Evolutionary conservation across 164 flowering plant genomes (phyloP), one percentile per base, ranked within the genome.

Genomic region (Pachysandra terminalis): DNA sequence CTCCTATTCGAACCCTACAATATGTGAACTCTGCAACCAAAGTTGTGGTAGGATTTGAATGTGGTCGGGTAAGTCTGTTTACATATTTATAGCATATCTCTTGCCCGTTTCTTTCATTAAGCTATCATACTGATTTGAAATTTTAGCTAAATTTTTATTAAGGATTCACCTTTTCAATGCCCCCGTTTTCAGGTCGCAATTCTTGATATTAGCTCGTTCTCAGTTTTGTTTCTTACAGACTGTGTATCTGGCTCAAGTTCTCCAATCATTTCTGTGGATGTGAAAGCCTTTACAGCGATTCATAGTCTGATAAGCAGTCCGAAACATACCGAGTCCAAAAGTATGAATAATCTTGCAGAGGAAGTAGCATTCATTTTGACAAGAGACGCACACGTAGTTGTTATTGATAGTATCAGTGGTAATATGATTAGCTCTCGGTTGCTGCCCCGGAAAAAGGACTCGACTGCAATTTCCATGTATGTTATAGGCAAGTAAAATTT

Each of bases 11-110:
- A 49, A 67, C 71, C 56, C 73, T 94, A 62, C 75, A 79, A 35
- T 85, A 74, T 77, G 63, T 70, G 60, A 68, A 75, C 51, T 82
- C 69, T 79, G 97, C 93, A 57, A 74, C 77, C 61, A 86, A 77
- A 76, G 89, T 88, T 80, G 89, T 83, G 57, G 86, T 85, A 16
- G 98, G 97, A 70, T 94, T 73, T 83, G 84, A 84, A 55, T 75
- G 85, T 82, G 90, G 91, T 59, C 89, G 75, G 69, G 98, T 91
- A 59, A 77, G 93, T 67, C 26, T 72, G 10, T 65, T 17, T 57
- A 27, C 8, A 65, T 35, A 15, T 56, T 72, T 24, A 45, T 37
- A 54, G 59, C 52, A 56, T 57, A 25, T 22, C 45, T 52, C 51
- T n/a, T 54, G 40, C n/a, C 55, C 26, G 13, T 49, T 32, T 63